These are phyloP conservation scores for Atkinsonella hypoxylon DNA, from an alignment of 2,329 filamentous ascomycete species.

Conservation along the genomic window DNA sequence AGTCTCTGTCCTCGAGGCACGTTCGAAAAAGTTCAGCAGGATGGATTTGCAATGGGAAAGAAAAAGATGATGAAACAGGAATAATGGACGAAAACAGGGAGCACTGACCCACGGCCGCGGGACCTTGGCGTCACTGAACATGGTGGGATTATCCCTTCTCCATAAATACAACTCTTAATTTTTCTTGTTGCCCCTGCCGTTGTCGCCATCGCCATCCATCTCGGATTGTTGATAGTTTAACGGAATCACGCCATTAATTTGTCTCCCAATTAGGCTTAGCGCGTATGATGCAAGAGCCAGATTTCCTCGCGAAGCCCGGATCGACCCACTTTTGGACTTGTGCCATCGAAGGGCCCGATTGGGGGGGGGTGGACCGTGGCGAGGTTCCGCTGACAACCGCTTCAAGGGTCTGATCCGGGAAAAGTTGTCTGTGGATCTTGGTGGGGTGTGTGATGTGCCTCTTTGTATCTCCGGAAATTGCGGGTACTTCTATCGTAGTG, in stretches of 20 bases:
- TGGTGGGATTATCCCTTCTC: not conserved
- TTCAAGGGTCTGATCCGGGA: no score
- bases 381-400: constrained; percentile 7
- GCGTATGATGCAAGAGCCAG: constrained; percentile 15
- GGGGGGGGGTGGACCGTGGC: not conserved
- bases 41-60: not conserved
- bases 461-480: no score
- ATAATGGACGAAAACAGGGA: not conserved
- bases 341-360: constrained; percentile 3
- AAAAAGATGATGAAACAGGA: not conserved
- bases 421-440: no score
- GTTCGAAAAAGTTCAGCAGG: not conserved
- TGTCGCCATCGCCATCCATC: not conserved
- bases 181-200: constrained; percentile 6
- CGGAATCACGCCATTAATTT: constrained; percentile 29
- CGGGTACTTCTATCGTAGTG: no score
- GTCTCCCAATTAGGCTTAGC: constrained; percentile 20
- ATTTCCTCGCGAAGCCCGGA: constrained; percentile 7
- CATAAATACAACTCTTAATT: not conserved
- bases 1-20: not conserved
- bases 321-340: constrained; percentile 8
- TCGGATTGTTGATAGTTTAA: constrained; percentile 24
- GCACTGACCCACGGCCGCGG: not conserved
- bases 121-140: constrained; percentile 1
- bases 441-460: no score